phyloP scores from a whole-genome alignment of 2,329 filamentous ascomycete species.

The Diplocarpon mali region DNA sequence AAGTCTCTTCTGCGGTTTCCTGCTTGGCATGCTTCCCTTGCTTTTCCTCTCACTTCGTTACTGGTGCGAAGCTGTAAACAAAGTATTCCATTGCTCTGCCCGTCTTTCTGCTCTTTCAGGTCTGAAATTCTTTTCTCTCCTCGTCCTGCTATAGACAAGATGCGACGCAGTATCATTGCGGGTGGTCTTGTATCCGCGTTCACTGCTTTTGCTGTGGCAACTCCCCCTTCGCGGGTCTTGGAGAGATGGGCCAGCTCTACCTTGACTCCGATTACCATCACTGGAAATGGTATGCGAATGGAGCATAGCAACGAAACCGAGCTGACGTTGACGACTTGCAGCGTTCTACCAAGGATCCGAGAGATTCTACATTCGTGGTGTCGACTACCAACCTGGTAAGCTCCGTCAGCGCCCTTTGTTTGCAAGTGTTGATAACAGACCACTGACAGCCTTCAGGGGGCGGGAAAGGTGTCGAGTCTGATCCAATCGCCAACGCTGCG shows the following conservation, averaged over 20 bases:
- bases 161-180: conserved; percentile 5
- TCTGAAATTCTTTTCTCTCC: too few species aligned
- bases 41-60: too few species aligned
- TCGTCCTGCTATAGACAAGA: background rate
- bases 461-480: conserved; percentile 6
- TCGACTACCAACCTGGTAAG: conserved; percentile 45
- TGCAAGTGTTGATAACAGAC: conserved; percentile 25
- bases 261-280: conserved; percentile 18
- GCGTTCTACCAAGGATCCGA: conserved; percentile 17
- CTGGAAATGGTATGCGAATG: conserved; percentile 19
- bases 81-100: too few species aligned
- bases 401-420: background rate
- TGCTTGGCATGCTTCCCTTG: too few species aligned
- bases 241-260: conserved; percentile 15
- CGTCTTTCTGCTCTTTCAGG: too few species aligned
- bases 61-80: too few species aligned
- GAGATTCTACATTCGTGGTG: conserved; percentile 43
- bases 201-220: conserved; percentile 3
- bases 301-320: background rate
- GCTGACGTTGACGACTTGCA: background rate
- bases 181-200: background rate
- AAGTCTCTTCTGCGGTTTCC: too few species aligned
- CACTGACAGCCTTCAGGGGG: conserved; percentile 13
- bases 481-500: conserved; percentile 3
- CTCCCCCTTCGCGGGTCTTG: conserved; percentile 14